Evolutionary conservation across 2,329 filamentous ascomycete genomes (phyloP), one percentile per base, ranked within the genome.

Genomic region (Ophiosphaerella korrae): DNA sequence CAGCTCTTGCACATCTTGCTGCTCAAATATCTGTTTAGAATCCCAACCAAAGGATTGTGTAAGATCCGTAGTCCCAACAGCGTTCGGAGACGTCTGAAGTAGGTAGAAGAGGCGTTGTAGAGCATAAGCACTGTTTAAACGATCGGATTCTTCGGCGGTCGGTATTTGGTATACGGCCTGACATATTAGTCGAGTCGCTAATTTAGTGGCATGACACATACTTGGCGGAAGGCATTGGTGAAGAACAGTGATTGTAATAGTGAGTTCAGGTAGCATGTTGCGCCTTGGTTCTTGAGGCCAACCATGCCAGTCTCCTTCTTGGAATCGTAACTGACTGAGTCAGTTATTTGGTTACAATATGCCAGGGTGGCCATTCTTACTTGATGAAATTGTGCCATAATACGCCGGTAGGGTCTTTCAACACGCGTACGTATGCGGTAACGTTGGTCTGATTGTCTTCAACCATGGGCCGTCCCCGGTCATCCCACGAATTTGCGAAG

Each of bases 41-140:
- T 99, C 93, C 94, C 94, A 99, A 21, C 94, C 94, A 72, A 99
- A 99, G 0, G 94, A 97, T 61, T 91, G 90, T 6, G 94, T 99
- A 34, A 99, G 83, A 70, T 99, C 94, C 44, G 88, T 92, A 1
- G 94, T 99, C 34, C 90, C 85, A 2, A 99, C 93, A 1, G 95
- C 90, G 32, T 81, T 78, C 44, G 87, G 86, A 34, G 88, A 93
- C 11, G 92, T 96, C 73, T 99, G 94, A 16, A 99, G 81, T 62
- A 92, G 90, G 69, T 97, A 97, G 75, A 99, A 99, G 13, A 99
- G 81, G 57, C 94, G 84, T 73, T 99, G 94, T 16, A 99, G 79
- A 0, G 92, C 91, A 75, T 96, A 97, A 23, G 94, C 94, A 69
- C 92, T 96, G 77, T 96, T 96, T 52, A 84, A 82, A 65, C 88